Percentiles rank a stretch among this genome's conserved stretches.
These are phyloP conservation scores for Suaeda aralocaspica DNA, from an alignment of 148 eudicot species.

Conservation along the genomic window DNA sequence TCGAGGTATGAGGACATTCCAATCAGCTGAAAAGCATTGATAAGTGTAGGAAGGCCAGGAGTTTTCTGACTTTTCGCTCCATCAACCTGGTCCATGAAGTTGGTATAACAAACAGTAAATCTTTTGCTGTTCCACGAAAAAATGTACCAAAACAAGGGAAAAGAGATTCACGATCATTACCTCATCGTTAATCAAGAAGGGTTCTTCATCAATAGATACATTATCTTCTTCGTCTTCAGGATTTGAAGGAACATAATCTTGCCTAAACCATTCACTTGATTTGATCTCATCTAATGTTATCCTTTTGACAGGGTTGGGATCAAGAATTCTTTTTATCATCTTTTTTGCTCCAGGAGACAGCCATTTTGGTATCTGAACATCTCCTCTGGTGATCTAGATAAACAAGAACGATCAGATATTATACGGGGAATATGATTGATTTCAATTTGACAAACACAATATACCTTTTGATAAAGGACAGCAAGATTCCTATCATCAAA, in stretches of 20 bases:
- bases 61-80: conserved; percentile 48
- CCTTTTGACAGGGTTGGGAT: conserved; percentile 77
- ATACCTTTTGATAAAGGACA: conserved; percentile 89
- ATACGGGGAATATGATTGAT: not conserved
- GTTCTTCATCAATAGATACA: conserved; percentile 50
- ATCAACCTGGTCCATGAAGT: conserved; percentile 38
- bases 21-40: conserved; percentile 92
- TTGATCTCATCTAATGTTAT: conserved; percentile 69
- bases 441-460: not conserved
- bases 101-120: conserved; percentile 6
- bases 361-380: conserved; percentile 81
- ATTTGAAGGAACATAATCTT: conserved; percentile 51
- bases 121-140: not conserved
- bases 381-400: conserved; percentile 70
- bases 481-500: conserved; percentile 92
- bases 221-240: conserved; percentile 47
- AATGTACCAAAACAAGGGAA: not conserved
- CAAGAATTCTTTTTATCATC: conserved; percentile 70
- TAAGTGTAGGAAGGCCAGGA: conserved; percentile 48
- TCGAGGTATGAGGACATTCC: conserved; percentile 93
- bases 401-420: not conserved
- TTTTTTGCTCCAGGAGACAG: conserved; percentile 70
- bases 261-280: conserved; percentile 70
- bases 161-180: conserved; percentile 22
- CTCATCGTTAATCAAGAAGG: conserved; percentile 43